Evolutionary conservation across 805 yeast species (phyloP).

Genomic region (Yarrowia sp.): DNA sequence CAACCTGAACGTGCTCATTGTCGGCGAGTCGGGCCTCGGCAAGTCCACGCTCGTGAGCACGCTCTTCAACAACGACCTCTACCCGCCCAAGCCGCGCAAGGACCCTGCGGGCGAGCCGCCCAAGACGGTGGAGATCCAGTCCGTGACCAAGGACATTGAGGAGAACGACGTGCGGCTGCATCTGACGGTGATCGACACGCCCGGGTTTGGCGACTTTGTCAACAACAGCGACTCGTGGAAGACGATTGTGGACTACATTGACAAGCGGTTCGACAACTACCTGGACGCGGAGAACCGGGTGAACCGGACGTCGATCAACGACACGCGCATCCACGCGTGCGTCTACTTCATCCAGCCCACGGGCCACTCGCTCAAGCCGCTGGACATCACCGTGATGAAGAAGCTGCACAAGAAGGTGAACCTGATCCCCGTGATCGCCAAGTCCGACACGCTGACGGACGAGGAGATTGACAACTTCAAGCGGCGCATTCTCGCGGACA

Average conservation of each 20-base stretch:
- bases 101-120: constrained; percentile 48
- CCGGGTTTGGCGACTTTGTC: constrained; percentile 90
- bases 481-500: constrained; percentile 71
- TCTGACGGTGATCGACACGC: constrained; percentile 81
- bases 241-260: constrained; percentile 88
- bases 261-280: constrained; percentile 78
- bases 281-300: constrained; percentile 87
- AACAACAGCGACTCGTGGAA: constrained; percentile 80
- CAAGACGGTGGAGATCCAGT: constrained; percentile 54
- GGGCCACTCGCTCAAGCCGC: constrained; percentile 85
- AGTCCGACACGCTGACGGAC: constrained; percentile 87
- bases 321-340: constrained; percentile 88
- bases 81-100: constrained; percentile 43
- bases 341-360: constrained; percentile 95
- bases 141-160: constrained; percentile 70
- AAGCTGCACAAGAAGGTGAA: constrained; percentile 87
- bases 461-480: constrained; percentile 80
- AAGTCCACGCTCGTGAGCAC: constrained; percentile 90
- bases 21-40: constrained; percentile 84
- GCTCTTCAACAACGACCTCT: constrained; percentile 68
- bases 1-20: constrained; percentile 81
- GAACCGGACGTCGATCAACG: constrained; percentile 66
- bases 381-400: constrained; percentile 86
- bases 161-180: constrained; percentile 90
- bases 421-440: constrained; percentile 90